Evolutionary conservation across 202 grass and related monocot genomes (phyloP).

Genomic region (Setaria italica): DNA sequence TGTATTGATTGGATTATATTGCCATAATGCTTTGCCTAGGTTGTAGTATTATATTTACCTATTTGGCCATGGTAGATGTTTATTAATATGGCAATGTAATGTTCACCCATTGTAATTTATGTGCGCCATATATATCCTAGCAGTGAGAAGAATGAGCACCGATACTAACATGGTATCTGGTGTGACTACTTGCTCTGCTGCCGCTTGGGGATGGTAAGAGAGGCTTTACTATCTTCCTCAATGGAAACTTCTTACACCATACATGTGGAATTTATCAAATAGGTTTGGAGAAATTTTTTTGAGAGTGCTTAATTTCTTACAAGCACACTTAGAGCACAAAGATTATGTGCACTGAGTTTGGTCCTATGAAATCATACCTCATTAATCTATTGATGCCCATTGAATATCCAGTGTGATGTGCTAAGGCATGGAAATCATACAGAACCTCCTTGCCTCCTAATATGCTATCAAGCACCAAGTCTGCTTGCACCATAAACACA

Average conservation of each 20-base stretch:
- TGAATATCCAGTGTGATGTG: neutral
- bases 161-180: neutral
- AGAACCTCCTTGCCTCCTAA: neutral
- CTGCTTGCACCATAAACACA: neutral
- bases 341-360: too few species aligned
- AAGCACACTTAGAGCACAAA: too few species aligned
- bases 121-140: neutral
- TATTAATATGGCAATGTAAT: neutral
- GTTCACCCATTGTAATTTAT: neutral
- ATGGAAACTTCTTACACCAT: neutral
- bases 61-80: neutral
- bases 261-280: neutral
- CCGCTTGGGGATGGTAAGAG: neutral
- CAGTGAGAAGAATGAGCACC: neutral
- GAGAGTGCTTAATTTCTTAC: neutral
- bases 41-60: neutral
- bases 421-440: neutral
- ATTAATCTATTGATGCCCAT: neutral
- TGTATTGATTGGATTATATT: neutral
- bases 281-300: neutral
- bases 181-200: neutral
- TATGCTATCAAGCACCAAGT: neutral
- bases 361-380: too few species aligned
- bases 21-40: neutral
- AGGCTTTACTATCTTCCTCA: too few species aligned